These are phyloP conservation scores for Sporisorium graminicola DNA, from an alignment of 1,284 basidiomycete species.

Conservation along the genomic window DNA sequence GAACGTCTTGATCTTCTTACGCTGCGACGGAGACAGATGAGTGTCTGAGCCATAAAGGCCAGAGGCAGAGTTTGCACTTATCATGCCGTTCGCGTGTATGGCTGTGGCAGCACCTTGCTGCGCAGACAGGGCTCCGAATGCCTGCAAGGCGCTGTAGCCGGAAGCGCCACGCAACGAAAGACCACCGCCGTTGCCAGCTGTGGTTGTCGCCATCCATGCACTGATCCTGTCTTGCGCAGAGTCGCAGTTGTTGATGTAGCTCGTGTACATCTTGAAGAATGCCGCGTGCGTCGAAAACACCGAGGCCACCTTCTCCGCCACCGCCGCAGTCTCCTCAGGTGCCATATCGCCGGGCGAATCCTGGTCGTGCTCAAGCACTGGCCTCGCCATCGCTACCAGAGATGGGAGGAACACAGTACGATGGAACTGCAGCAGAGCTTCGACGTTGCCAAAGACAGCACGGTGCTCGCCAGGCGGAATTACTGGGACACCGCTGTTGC, in stretches of 20 bases:
- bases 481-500: slow-evolving; percentile 76
- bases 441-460: slow-evolving; percentile 91
- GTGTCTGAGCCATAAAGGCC: slow-evolving; percentile 18
- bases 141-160: slow-evolving; percentile 24
- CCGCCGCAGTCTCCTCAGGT: slow-evolving; percentile 79
- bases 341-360: slow-evolving; percentile 75
- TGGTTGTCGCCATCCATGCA: slow-evolving; percentile 42
- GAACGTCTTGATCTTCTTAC: slow-evolving; percentile 61
- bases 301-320: slow-evolving; percentile 85
- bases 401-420: slow-evolving; percentile 90
- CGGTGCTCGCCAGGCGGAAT: slow-evolving; percentile 88
- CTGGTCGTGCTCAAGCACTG: slow-evolving; percentile 28
- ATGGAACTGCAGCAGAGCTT: slow-evolving; percentile 91
- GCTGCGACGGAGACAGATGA: slow-evolving; percentile 43
- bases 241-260: slow-evolving; percentile 67
- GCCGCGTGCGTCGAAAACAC: slow-evolving; percentile 76
- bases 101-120: slow-evolving; percentile 31
- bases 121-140: slow-evolving; percentile 27
- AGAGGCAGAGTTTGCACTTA: slow-evolving; percentile 10
- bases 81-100: slow-evolving; percentile 10
- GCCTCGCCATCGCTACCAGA: slow-evolving; percentile 76
- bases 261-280: slow-evolving; percentile 68
- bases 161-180: slow-evolving; percentile 25
- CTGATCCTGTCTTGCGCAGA: slow-evolving; percentile 49
- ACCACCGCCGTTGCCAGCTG: slow-evolving; percentile 45